phyloP scores from a whole-genome alignment of 306 rosid species.

The Fragaria vesca region DNA sequence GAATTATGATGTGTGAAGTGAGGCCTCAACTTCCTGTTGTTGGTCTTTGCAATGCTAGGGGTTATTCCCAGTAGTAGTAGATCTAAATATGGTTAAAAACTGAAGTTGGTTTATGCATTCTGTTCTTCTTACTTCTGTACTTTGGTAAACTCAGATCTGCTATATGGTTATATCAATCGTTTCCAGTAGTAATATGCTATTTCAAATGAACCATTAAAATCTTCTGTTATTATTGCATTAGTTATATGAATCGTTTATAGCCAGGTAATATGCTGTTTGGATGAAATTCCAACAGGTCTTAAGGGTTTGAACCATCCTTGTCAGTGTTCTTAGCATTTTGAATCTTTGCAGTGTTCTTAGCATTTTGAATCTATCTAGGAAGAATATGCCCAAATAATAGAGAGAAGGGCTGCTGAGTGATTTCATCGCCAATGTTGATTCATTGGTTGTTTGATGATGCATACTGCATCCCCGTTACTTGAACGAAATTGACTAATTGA shows the following conservation, averaged over 20 bases:
- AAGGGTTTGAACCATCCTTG: no score
- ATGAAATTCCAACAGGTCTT: not conserved
- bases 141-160: not conserved
- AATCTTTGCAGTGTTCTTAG: no score
- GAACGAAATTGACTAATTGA: not conserved
- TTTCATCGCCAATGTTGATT: no score
- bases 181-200: not conserved
- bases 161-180: not conserved
- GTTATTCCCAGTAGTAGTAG: slow-evolving; percentile 28
- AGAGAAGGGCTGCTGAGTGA: not conserved
- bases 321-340: not conserved
- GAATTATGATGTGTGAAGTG: slow-evolving; percentile 9
- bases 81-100: slow-evolving; percentile 21
- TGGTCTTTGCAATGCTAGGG: slow-evolving; percentile 22
- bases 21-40: slow-evolving; percentile 68
- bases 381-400: not conserved
- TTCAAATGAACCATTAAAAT: not conserved
- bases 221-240: no score
- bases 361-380: not conserved
- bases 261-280: not conserved
- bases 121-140: slow-evolving; percentile 21
- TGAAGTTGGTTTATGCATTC: slow-evolving; percentile 15
- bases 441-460: not conserved
- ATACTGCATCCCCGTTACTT: not conserved
- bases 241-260: not conserved